These are phyloP conservation scores for Epicoccum sorghinum DNA, from an alignment of 2,329 filamentous ascomycete genomes.

Conservation along the genomic window DNA sequence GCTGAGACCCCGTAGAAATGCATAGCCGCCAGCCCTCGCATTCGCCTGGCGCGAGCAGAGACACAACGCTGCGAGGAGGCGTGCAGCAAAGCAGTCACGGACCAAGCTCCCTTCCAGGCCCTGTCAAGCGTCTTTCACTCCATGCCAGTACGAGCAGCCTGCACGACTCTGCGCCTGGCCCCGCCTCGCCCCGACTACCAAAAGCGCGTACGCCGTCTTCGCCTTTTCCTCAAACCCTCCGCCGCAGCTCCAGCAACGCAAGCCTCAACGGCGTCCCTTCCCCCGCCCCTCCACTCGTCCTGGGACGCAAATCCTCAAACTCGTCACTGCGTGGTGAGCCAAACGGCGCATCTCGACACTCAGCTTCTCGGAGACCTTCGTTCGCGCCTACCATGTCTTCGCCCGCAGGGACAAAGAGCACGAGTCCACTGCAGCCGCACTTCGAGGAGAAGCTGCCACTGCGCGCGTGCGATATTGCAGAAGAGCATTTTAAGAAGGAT, in stretches of 20 bases:
- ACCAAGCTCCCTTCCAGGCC: slow-evolving; percentile 39
- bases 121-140: slow-evolving; percentile 47
- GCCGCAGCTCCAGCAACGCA: slow-evolving; percentile 52
- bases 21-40: slow-evolving; percentile 25
- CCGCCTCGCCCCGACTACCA: slow-evolving; percentile 31
- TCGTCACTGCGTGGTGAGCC: slow-evolving; percentile 51
- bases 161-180: slow-evolving; percentile 36
- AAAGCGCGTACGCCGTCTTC: slow-evolving; percentile 35
- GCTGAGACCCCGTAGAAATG: slow-evolving; percentile 34
- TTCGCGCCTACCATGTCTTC: slow-evolving; percentile 50
- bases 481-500: slow-evolving; percentile 72
- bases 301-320: slow-evolving; percentile 52
- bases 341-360: slow-evolving; percentile 43
- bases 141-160: slow-evolving; percentile 39
- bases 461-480: slow-evolving; percentile 67
- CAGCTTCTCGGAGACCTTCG: slow-evolving; percentile 51
- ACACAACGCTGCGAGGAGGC: slow-evolving; percentile 21
- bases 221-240: slow-evolving; percentile 42
- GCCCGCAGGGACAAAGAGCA: slow-evolving; percentile 49
- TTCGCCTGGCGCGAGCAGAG: slow-evolving; percentile 11
- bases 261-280: slow-evolving; percentile 48
- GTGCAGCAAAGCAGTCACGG: slow-evolving; percentile 45
- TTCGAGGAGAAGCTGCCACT: slow-evolving; percentile 49
- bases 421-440: slow-evolving; percentile 48
- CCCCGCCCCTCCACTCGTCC: slow-evolving; percentile 48